Percentiles rank a stretch among this genome's conserved stretches.
phyloP scores from a whole-genome alignment of 2,329 filamentous ascomycete species.

The Gyromitra esculenta region DNA sequence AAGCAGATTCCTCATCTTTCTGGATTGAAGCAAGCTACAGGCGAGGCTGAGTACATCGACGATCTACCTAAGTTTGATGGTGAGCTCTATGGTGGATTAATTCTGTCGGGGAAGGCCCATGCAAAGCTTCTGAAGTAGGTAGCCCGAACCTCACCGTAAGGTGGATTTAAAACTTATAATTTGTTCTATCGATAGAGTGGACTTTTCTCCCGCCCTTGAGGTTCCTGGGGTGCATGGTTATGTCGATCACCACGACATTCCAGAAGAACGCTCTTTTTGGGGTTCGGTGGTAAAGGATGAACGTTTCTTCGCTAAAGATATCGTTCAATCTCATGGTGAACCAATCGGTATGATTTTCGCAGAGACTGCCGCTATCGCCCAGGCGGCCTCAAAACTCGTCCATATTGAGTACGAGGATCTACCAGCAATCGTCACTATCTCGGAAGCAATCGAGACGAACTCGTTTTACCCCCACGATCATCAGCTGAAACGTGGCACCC shows the following conservation, averaged over 20 bases:
- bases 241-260: slow-evolving; percentile 83
- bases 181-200: slow-evolving; percentile 65
- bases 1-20: slow-evolving; percentile 88
- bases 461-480: slow-evolving; percentile 85
- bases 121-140: slow-evolving; percentile 74
- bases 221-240: slow-evolving; percentile 86
- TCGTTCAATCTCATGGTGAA: slow-evolving; percentile 87
- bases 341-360: slow-evolving; percentile 93
- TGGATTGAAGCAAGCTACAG: slow-evolving; percentile 90
- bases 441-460: slow-evolving; percentile 88
- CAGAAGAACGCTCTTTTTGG: slow-evolving; percentile 86
- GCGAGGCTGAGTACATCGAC: slow-evolving; percentile 95
- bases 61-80: slow-evolving; percentile 89
- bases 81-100: slow-evolving; percentile 86
- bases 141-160: neutral
- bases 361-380: slow-evolving; percentile 78
- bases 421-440: slow-evolving; percentile 88
- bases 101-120: slow-evolving; percentile 86
- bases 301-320: slow-evolving; percentile 87
- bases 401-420: slow-evolving; percentile 92
- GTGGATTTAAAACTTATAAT: slow-evolving; percentile 3
- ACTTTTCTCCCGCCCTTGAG: slow-evolving; percentile 78
- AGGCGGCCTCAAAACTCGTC: slow-evolving; percentile 82
- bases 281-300: slow-evolving; percentile 85
- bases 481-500: slow-evolving; percentile 78